A percentile compares a stretch with the other conserved stretches of the same genome.
These are phyloP conservation scores for Eucalyptus erythrocorys DNA, from an alignment of 345 rosid genomes.

Conservation along the genomic window DNA sequence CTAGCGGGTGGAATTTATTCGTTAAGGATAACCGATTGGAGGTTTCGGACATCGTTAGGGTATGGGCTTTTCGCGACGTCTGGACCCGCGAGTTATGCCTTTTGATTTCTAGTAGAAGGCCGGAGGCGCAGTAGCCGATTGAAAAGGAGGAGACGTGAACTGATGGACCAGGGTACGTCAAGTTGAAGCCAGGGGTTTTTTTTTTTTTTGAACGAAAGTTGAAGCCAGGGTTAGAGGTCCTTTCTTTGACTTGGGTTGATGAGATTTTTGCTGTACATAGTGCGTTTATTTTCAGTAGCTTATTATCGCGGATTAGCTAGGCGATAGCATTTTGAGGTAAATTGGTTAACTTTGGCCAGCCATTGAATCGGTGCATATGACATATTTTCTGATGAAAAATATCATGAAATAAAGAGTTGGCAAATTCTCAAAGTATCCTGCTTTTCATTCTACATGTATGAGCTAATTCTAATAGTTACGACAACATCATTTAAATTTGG, in stretches of 20 bases:
- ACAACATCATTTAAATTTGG: not conserved
- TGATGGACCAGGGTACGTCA: not conserved
- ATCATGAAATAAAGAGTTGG: not conserved
- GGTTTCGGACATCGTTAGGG: not conserved
- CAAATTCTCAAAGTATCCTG: not conserved
- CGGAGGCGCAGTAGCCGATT: not conserved
- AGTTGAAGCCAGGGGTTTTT: too few relatives aligned
- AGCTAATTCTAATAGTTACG: not conserved
- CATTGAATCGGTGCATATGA: not conserved
- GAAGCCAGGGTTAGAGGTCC: not conserved
- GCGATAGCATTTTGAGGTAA: not conserved
- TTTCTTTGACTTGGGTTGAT: not conserved
- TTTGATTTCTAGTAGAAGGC: not conserved
- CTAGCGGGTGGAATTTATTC: not conserved
- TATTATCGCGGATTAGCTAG: not conserved
- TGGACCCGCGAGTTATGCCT: not conserved
- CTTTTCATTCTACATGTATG: not conserved
- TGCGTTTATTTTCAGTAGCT: not conserved
- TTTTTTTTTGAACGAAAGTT: too few relatives aligned
- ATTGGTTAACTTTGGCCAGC: not conserved
- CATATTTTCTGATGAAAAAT: not conserved
- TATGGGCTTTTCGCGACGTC: not conserved
- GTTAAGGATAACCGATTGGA: not conserved
- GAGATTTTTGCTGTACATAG: not conserved
- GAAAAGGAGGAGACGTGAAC: not conserved